These are phyloP conservation scores for Hypoxylon sp. DNA, from an alignment of 2,329 filamentous ascomycete genomes.

Conservation along the genomic window DNA sequence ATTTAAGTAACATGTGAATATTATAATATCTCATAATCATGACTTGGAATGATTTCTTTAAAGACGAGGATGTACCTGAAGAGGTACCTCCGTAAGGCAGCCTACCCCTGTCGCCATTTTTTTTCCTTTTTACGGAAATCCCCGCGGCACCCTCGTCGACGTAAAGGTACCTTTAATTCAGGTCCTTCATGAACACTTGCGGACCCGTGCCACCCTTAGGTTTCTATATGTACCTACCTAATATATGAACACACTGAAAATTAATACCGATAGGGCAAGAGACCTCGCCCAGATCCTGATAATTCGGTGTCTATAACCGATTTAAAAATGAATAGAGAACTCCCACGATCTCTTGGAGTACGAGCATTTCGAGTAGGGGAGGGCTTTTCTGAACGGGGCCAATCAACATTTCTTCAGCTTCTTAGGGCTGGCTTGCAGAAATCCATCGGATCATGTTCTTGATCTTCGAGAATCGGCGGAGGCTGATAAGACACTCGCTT, in stretches of 20 bases:
- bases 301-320: not conserved
- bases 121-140: too few species aligned
- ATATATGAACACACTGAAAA: not conserved
- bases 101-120: too few species aligned
- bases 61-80: too few species aligned
- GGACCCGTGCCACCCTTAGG: not conserved
- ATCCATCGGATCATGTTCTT: constrained; percentile 2
- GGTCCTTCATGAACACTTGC: not conserved
- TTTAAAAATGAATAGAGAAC: not conserved
- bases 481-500: constrained; percentile 39
- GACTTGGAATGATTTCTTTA: too few species aligned
- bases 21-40: not conserved
- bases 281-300: not conserved
- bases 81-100: too few species aligned
- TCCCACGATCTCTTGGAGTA: not conserved
- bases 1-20: not conserved
- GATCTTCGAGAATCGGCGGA: constrained; percentile 7
- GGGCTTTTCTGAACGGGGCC: constrained; percentile 2
- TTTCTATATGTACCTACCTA: not conserved
- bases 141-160: too few species aligned
- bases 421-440: constrained; percentile 14
- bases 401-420: constrained; percentile 22
- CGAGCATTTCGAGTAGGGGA: not conserved
- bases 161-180: too few species aligned
- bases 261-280: constrained; percentile 2